phyloP scores from a whole-genome alignment of 805 yeast species.

The Ogataea naganishii region DNA sequence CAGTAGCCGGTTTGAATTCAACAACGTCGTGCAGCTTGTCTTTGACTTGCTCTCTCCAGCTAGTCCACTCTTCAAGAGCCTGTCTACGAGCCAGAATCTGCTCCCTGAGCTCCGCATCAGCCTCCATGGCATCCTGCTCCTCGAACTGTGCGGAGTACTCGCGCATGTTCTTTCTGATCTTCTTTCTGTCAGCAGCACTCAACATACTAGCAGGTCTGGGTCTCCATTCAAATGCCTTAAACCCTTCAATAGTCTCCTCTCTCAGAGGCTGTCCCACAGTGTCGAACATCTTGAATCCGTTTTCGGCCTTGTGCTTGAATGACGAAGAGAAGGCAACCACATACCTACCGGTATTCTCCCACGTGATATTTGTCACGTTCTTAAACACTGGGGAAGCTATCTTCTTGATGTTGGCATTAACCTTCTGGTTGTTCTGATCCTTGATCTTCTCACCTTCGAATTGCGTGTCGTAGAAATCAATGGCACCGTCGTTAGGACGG shows the following conservation, averaged over 20 bases:
- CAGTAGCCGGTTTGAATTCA: constrained; percentile 39
- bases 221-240: constrained; percentile 92
- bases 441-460: constrained; percentile 55
- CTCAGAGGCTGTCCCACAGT: constrained; percentile 69
- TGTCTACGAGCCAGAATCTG: constrained; percentile 77
- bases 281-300: constrained; percentile 85
- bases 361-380: constrained; percentile 74
- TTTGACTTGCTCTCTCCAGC: constrained; percentile 56
- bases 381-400: constrained; percentile 56
- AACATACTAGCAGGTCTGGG: constrained; percentile 86
- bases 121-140: constrained; percentile 92
- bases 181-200: constrained; percentile 73
- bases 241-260: constrained; percentile 72
- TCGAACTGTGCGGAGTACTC: constrained; percentile 91
- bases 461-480: constrained; percentile 83
- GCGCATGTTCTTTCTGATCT: constrained; percentile 80
- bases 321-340: constrained; percentile 81
- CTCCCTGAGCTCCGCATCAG: constrained; percentile 85
- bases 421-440: constrained; percentile 36
- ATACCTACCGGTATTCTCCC: constrained; percentile 97
- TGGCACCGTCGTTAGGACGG: constrained; percentile 38
- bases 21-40: constrained; percentile 37
- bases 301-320: constrained; percentile 78
- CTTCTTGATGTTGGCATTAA: constrained; percentile 49
- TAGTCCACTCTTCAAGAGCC: constrained; percentile 76